Evolutionary conservation across 495 filamentous ascomycete genomes (phyloP).

Genomic region (Talaromyces liani): DNA sequence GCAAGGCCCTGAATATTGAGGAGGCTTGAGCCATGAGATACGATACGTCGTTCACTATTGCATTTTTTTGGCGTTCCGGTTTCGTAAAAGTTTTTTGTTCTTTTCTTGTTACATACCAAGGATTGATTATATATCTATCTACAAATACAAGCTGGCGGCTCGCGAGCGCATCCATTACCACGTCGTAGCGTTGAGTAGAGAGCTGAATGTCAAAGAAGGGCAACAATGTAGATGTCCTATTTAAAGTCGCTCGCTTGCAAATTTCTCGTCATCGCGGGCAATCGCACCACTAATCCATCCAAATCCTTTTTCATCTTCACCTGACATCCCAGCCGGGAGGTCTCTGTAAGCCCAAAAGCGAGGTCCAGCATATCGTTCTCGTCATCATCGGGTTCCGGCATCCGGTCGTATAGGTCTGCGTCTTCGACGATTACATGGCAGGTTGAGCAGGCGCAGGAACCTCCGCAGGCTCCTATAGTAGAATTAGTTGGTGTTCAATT

Average conservation of each 20-base stretch:
- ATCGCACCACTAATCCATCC: conserved; percentile 73
- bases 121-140: not conserved
- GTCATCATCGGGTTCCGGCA: conserved; percentile 89
- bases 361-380: conserved; percentile 99
- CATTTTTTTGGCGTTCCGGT: not conserved
- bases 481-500: not conserved
- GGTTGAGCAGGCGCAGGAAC: conserved; percentile 93
- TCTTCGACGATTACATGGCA: conserved; percentile 92
- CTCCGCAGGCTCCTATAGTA: conserved; percentile 73
- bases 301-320: conserved; percentile 84
- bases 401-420: conserved; percentile 78
- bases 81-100: not conserved
- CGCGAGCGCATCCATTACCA: not conserved
- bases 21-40: conserved; percentile 29
- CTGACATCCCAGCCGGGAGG: conserved; percentile 92
- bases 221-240: conserved; percentile 24
- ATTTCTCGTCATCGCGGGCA: conserved; percentile 93
- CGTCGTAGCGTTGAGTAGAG: conserved; percentile 7
- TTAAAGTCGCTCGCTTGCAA: conserved; percentile 88
- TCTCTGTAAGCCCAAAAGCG: conserved; percentile 93
- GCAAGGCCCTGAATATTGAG: conserved; percentile 39
- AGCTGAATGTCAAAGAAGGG: not conserved
- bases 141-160: conserved; percentile 1
- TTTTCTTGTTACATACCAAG: not conserved
- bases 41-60: not conserved